A percentile compares a stretch with the other conserved stretches of the same genome.
phyloP scores from a whole-genome alignment of 2,329 filamentous ascomycete genomes.

The Beauveria australis region DNA sequence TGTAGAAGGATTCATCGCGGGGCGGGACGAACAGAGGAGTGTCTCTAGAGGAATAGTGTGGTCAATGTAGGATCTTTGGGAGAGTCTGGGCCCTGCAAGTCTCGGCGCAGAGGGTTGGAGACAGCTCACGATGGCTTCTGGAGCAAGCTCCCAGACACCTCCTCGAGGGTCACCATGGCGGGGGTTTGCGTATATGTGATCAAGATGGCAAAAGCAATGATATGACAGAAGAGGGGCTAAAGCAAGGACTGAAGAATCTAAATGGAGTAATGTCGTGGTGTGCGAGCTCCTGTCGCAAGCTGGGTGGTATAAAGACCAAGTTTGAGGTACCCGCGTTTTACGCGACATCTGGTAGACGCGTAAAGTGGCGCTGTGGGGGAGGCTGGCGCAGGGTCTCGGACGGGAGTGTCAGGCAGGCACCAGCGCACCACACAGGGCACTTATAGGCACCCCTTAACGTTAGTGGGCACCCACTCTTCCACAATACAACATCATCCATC shows the following conservation, averaged over 20 bases:
- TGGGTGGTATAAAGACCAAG: neutral
- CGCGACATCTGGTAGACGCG: constrained; percentile 8
- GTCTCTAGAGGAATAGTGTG: constrained; percentile 17
- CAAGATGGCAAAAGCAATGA: neutral
- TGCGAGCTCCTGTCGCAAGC: neutral
- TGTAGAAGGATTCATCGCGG: constrained; percentile 55
- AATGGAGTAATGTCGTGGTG: neutral
- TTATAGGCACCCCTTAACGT: too few species aligned
- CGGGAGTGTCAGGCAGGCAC: too few species aligned
- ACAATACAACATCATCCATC: too few species aligned
- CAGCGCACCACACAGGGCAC: too few species aligned
- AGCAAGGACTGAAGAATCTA: neutral
- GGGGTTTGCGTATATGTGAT: constrained; percentile 1
- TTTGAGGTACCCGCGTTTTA: constrained; percentile 10
- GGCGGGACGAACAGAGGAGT: constrained; percentile 33
- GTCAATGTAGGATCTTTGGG: neutral
- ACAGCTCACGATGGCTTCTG: constrained; percentile 39
- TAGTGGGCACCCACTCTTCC: too few species aligned
- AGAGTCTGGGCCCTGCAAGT: neutral
- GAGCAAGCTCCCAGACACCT: constrained; percentile 35
- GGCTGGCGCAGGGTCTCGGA: neutral
- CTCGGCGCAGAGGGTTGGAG: neutral
- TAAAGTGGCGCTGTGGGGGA: constrained; percentile 3
- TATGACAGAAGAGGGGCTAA: too few species aligned
- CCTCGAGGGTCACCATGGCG: constrained; percentile 36